phyloP scores from a whole-genome alignment of 805 yeast species.

The Kluyveromyces wickerhamii region DNA sequence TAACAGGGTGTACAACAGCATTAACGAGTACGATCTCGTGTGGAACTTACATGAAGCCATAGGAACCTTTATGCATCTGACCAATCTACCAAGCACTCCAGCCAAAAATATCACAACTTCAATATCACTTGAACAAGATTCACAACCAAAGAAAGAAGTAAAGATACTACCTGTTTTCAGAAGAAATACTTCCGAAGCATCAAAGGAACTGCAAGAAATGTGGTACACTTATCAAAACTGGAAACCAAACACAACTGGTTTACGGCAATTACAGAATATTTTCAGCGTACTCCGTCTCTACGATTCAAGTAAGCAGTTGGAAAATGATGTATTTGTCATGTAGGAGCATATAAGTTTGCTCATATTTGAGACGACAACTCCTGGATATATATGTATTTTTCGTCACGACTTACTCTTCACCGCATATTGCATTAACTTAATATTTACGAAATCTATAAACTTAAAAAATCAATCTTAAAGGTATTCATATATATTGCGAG shows the following conservation, averaged over 20 bases:
- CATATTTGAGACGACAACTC: too few relatives aligned
- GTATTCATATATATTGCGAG: too few relatives aligned
- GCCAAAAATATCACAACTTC: conserved; percentile 5
- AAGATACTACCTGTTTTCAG: conserved; percentile 13
- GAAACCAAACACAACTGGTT: conserved; percentile 29
- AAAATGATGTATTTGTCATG: conserved; percentile 10
- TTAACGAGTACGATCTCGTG: conserved; percentile 33
- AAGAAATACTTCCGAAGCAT: conserved; percentile 22
- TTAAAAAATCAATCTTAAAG: too few relatives aligned
- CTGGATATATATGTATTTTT: too few relatives aligned
- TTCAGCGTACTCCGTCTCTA: conserved; percentile 27
- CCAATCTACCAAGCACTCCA: conserved; percentile 25
- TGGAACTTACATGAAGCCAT: conserved; percentile 37
- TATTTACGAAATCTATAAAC: too few relatives aligned
- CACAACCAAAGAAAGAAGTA: conserved; percentile 14
- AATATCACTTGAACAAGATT: conserved; percentile 8
- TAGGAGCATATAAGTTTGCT: too few relatives aligned
- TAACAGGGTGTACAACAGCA: conserved; percentile 22
- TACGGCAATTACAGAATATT: conserved; percentile 23
- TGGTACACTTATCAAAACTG: conserved; percentile 26
- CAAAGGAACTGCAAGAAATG: conserved; percentile 16
- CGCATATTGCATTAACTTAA: too few relatives aligned
- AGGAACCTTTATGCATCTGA: conserved; percentile 27
- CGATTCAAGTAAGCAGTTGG: conserved; percentile 16
- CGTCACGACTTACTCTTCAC: too few relatives aligned